Percentiles rank a stretch among this genome's conserved stretches.
Conservation (phyloP, 257 asterid species). For the Capsicum chinense region DNA sequence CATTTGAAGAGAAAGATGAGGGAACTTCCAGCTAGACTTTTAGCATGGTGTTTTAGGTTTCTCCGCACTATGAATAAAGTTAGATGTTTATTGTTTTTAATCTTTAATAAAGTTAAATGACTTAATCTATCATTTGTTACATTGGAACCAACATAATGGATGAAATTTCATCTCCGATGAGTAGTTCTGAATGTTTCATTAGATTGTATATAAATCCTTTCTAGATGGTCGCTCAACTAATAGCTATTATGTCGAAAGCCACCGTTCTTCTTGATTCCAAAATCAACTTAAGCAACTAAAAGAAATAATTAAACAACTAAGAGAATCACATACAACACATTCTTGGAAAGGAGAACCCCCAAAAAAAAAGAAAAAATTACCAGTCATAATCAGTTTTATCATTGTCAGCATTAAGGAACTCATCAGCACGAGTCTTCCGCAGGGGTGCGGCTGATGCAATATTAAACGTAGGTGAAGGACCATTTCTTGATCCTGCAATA, state of each 20-base stretch:
- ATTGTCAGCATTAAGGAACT: constrained; percentile 89
- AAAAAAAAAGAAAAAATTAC: constrained; percentile 43
- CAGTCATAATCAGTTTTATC: constrained; percentile 98
- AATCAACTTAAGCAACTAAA: constrained; percentile 13
- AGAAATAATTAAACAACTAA: constrained; percentile 3
- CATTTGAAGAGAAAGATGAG: constrained; percentile 9
- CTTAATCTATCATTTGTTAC: constrained; percentile 12
- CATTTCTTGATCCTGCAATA: constrained; percentile 67
- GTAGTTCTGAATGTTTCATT: constrained; percentile 2
- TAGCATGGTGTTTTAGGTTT: not conserved
- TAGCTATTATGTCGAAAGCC: not conserved
- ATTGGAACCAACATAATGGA: constrained; percentile 17
- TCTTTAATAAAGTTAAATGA: constrained; percentile 14
- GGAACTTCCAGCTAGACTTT: constrained; percentile 1
- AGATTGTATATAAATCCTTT: not conserved
- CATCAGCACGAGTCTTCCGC: constrained; percentile 80
- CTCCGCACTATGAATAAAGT: not conserved
- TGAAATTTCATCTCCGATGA: not conserved
- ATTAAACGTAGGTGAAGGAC: constrained; percentile 70
- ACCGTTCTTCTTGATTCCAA: not conserved
- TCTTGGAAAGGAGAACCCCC: constrained; percentile 20
- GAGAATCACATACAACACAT: constrained; percentile 29
- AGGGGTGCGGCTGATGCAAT: constrained; percentile 57
- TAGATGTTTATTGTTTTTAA: constrained; percentile 2
- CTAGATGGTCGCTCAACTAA: not conserved